Base-by-base conservation (phyloP, 2,329 filamentous ascomycete genomes). In the Fusarium pilosicola region DNA sequence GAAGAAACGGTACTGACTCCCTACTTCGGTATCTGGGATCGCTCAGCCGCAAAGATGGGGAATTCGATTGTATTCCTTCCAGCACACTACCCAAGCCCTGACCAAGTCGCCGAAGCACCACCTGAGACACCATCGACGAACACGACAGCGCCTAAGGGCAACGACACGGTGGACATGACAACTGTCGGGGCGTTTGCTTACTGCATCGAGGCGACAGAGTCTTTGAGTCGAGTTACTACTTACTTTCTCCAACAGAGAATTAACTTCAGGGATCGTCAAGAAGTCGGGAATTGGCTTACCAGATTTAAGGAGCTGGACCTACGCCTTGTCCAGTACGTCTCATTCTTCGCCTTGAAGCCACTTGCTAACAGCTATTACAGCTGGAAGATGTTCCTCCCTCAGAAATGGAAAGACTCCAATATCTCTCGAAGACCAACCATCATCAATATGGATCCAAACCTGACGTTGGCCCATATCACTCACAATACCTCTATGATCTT, bases 401-500 rank as follows among this genome's bases (percentile, higher is more conserved):
- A 73, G 6, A 73, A 73, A 10, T 73, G 85, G 83, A 82, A 82
- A n/a, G 80, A 81, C n/a, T 77, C 78, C 6, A 79, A 79, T 6
- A 77, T 80, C 4, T 79, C 79, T 1, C 72, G 76, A 3, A 66
- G 78, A 22, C 70, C 72, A 5, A 74, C 73, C 0, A 70, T 78
- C 0, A 76, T 76, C 20, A 86, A 86, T 80, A 73, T 76, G 73
- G 86, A 88, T 56, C 86, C 86, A 0, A 88, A 87, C 51, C 76
- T 87, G 24, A 87, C 86, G 0, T 74, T 87, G 1, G 85, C 86
- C 0, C 85, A 88, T 39, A 80, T 86, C 15, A 87, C 85, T 0
- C 86, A 87, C 52, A 87, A 87, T 61, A 83, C 85, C 0, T 85
- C 85, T 1, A 86, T 86, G 78, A 86, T 88, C 30, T 77, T 87